Conservation (phyloP, 2,329 filamentous ascomycete genomes). For the Pseudocercospora fuligena region DNA sequence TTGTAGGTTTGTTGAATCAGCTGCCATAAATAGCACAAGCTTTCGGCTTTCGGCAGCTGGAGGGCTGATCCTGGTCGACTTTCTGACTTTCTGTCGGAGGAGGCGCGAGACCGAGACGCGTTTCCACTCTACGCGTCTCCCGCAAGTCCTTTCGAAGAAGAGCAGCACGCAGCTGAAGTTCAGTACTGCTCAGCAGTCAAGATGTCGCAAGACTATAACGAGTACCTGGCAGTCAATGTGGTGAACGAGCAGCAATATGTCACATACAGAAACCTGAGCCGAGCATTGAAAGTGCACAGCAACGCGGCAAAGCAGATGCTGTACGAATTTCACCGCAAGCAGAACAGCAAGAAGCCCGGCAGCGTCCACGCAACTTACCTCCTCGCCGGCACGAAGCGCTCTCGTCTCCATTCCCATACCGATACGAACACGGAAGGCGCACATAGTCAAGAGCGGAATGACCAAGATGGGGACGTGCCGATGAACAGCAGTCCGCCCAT, state of each 20-base stretch:
- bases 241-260: conserved; percentile 74
- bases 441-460: conserved; percentile 40
- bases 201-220: conserved; percentile 63
- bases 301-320: conserved; percentile 86
- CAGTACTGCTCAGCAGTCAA: not conserved
- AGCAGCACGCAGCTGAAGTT: not conserved
- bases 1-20: not conserved
- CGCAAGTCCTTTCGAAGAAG: not conserved
- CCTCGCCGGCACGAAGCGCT: conserved; percentile 70
- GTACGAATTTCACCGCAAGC: conserved; percentile 74
- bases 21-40: not conserved
- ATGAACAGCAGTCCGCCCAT: conserved; percentile 70
- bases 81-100: no score
- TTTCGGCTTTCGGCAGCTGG: not conserved
- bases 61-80: no score
- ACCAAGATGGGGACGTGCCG: conserved; percentile 65
- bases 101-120: no score
- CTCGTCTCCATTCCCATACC: conserved; percentile 8
- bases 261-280: conserved; percentile 83
- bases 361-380: conserved; percentile 93
- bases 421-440: not conserved
- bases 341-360: conserved; percentile 74
- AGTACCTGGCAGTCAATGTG: conserved; percentile 75
- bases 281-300: conserved; percentile 80
- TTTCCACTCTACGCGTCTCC: not conserved